Conservation (phyloP, 2,329 filamentous ascomycete species). For the Fusarium buharicum region DNA sequence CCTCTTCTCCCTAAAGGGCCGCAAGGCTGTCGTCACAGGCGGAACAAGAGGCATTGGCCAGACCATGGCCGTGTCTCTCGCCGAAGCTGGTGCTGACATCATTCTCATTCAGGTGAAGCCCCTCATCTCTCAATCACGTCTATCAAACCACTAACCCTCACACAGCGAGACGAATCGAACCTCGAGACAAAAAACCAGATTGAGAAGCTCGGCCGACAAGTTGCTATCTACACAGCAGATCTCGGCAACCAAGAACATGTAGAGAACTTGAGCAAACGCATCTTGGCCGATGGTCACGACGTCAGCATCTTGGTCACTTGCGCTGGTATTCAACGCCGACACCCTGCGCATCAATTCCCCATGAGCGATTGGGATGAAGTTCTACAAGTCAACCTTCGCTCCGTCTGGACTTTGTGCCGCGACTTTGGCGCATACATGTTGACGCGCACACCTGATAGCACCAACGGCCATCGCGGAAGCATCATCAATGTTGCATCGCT, state of each 20-base stretch:
- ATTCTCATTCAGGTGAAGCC: slow-evolving; percentile 63
- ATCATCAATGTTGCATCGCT: slow-evolving; percentile 89
- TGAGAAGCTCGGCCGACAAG: slow-evolving; percentile 72
- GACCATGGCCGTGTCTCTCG: slow-evolving; percentile 65
- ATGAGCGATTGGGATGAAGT: slow-evolving; percentile 79
- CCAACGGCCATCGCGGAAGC: slow-evolving; percentile 68
- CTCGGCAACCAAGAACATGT: slow-evolving; percentile 70
- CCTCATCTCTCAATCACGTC: not conserved
- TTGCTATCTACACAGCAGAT: slow-evolving; percentile 74
- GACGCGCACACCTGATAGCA: slow-evolving; percentile 56
- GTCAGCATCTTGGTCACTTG: slow-evolving; percentile 86
- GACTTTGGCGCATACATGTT: slow-evolving; percentile 85
- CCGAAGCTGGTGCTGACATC: slow-evolving; percentile 68
- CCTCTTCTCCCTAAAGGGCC: slow-evolving; percentile 64
- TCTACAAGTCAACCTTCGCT: slow-evolving; percentile 84
- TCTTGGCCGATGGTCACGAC: slow-evolving; percentile 69
- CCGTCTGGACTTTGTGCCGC: slow-evolving; percentile 81
- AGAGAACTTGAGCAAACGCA: slow-evolving; percentile 63
- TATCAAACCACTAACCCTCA: not conserved
- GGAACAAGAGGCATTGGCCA: slow-evolving; percentile 68
- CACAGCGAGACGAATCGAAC: slow-evolving; percentile 53
- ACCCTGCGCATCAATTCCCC: slow-evolving; percentile 79
- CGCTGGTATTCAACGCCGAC: slow-evolving; percentile 84
- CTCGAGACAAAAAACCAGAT: slow-evolving; percentile 68
- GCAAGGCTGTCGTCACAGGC: slow-evolving; percentile 67